Evolutionary conservation across 2,329 filamentous ascomycete genomes (phyloP).

Genomic region (Arthrobotrys conoides): DNA sequence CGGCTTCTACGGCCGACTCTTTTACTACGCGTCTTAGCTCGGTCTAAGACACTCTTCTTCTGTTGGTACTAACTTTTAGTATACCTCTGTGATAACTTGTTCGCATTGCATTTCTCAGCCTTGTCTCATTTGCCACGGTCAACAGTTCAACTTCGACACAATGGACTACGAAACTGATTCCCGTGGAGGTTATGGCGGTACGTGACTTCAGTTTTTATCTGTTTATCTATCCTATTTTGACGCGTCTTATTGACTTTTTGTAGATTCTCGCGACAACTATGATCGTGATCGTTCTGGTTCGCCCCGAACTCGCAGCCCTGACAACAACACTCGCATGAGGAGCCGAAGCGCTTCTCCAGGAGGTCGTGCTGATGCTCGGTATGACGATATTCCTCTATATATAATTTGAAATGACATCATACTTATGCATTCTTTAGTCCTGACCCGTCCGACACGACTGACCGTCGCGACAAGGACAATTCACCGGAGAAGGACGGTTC

Average conservation of each 20-base stretch:
- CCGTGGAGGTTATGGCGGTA: constrained; percentile 76
- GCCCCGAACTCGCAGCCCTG: constrained; percentile 69
- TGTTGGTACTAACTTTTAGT: constrained; percentile 53
- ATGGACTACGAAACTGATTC: constrained; percentile 78
- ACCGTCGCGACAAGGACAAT: constrained; percentile 65
- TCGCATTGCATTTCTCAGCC: constrained; percentile 27
- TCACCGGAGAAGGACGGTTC: constrained; percentile 78
- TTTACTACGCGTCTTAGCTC: constrained; percentile 48
- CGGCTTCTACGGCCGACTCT: constrained; percentile 16
- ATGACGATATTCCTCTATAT: constrained; percentile 28
- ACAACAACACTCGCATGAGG: constrained; percentile 66
- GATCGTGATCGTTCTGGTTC: constrained; percentile 78
- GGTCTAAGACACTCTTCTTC: constrained; percentile 30
- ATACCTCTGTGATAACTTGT: constrained; percentile 16
- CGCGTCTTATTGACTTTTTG: constrained; percentile 57
- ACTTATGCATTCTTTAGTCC: constrained; percentile 49
- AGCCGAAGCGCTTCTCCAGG: constrained; percentile 77
- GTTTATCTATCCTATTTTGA: constrained; percentile 42
- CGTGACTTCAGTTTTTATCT: constrained; percentile 63
- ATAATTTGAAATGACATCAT: neutral
- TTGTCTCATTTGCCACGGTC: constrained; percentile 26
- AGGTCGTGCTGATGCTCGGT: constrained; percentile 71
- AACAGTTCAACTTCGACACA: constrained; percentile 32
- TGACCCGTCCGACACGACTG: constrained; percentile 63
- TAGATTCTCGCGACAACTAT: constrained; percentile 69